Conservation (phyloP, 2,329 filamentous ascomycete genomes). For the Gaeumannomyces sp. region DNA sequence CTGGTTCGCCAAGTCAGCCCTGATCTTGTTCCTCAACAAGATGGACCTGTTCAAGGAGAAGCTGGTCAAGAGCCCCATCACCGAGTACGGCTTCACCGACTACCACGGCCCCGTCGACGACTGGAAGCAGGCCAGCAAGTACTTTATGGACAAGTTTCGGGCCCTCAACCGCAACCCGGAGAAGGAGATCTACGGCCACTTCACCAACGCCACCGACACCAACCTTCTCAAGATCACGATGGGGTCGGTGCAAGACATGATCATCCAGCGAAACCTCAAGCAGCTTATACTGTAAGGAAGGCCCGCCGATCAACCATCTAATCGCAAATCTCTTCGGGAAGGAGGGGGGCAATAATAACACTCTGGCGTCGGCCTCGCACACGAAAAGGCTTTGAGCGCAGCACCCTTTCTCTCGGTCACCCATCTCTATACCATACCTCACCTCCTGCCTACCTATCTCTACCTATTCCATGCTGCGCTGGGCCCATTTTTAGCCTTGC, state of each 20-base stretch:
- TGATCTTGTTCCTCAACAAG: conserved; percentile 83
- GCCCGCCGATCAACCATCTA: neutral
- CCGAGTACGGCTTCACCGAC: conserved; percentile 69
- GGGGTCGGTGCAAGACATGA: conserved; percentile 81
- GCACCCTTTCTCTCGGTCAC: neutral
- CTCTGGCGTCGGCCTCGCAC: neutral
- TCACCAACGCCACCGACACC: conserved; percentile 58
- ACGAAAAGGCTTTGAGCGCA: neutral
- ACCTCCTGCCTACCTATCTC: neutral
- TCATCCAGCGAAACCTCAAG: conserved; percentile 77
- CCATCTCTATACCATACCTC: neutral
- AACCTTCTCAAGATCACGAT: conserved; percentile 81
- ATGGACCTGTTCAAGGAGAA: conserved; percentile 81
- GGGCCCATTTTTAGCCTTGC: neutral
- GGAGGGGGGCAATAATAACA: neutral
- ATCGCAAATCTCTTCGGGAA: neutral
- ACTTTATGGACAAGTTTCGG: conserved; percentile 76
- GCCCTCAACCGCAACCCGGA: conserved; percentile 65
- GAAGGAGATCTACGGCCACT: conserved; percentile 58
- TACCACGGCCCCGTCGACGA: conserved; percentile 67
- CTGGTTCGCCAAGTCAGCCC: conserved; percentile 76
- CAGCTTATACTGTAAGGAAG: conserved; percentile 61
- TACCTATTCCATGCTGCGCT: no score
- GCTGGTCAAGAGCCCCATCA: conserved; percentile 63
- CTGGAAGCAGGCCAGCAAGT: conserved; percentile 69